Evolutionary conservation across 164 flowering plant species (phyloP), one percentile per base, ranked within the genome.

Genomic region (Protea cynaroides): DNA sequence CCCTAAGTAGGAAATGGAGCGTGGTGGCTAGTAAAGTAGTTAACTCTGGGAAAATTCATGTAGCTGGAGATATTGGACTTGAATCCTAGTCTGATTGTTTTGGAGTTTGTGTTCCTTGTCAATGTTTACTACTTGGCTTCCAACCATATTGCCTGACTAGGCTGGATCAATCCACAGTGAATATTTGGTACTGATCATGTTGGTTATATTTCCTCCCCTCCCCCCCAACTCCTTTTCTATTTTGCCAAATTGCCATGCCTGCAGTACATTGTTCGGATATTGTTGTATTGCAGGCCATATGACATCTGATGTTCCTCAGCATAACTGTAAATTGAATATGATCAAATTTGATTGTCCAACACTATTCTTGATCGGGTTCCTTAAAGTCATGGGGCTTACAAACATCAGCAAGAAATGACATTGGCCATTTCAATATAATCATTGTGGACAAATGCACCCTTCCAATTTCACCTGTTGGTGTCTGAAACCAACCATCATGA

Each of bases 241-340:
- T 25, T 18, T 65, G 24, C 44, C 34, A 1, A 29, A 29, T 29
- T 21, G 23, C 1, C 57, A 47, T 36, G 51, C 14, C 44, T 44
- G 18, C 11, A 49, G 24, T 62, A 58, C 51, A 12, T 63, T 38
- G 40, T 63, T 44, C 15, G 51, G 63, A 58, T 25, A 54, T 56
- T 69, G 37, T 51, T 63, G 18, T 63, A 63, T 36, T 63, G 72
- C 72, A 63, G 67, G 72, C 19, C 54, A n/a, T 52, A 43, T 55
- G 38, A 51, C 29, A 56, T 68, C 67, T 38, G 19, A 56, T 52
- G 61, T 44, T 68, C 67, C n/a, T 62, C 13, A 59, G 63, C 36
- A n/a, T 53, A 36, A 12, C 12, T 6, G 3, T 23, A 25, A 55
- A 25, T 55, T 47, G 55, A 55, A 65, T 47, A 40, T 57, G 61